Percentiles rank a stretch among this genome's conserved stretches.
Evolutionary conservation across 768 basidiomycete species (phyloP).

Genomic region (Lactarius evosmus): DNA sequence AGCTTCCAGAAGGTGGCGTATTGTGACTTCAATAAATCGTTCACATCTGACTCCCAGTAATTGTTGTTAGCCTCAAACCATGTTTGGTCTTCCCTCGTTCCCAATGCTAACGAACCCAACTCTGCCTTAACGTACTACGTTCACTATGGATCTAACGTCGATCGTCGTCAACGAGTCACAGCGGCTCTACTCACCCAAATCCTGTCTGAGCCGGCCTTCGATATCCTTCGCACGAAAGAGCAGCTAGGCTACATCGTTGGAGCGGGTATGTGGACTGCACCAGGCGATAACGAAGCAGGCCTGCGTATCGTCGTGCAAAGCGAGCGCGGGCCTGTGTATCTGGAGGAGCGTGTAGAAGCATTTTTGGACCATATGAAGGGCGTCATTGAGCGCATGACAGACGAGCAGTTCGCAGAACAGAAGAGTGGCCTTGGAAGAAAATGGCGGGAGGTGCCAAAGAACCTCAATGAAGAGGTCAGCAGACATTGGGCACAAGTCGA

Average conservation of each 20-base stretch:
- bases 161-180: slow-evolving; percentile 62
- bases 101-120: slow-evolving; percentile 85
- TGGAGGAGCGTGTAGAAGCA: slow-evolving; percentile 85
- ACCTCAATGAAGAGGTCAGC: slow-evolving; percentile 75
- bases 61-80: slow-evolving; percentile 58
- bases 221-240: slow-evolving; percentile 87
- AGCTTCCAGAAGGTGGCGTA: slow-evolving; percentile 63
- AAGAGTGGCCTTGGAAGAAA: slow-evolving; percentile 72
- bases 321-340: slow-evolving; percentile 71
- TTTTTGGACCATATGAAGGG: slow-evolving; percentile 76
- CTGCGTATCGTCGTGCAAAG: slow-evolving; percentile 85
- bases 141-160: slow-evolving; percentile 66
- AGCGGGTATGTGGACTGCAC: slow-evolving; percentile 51
- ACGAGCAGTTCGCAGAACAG: slow-evolving; percentile 75
- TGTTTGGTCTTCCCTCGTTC: slow-evolving; percentile 61
- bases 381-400: slow-evolving; percentile 63
- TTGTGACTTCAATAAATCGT: neutral
- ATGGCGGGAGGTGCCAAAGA: slow-evolving; percentile 86
- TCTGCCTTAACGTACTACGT: slow-evolving; percentile 83
- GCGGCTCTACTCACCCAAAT: slow-evolving; percentile 78
- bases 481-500: slow-evolving; percentile 69
- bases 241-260: slow-evolving; percentile 93
- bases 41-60: neutral
- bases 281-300: slow-evolving; percentile 69
- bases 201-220: slow-evolving; percentile 87